A percentile compares a stretch with the other conserved stretches of the same genome.
These are phyloP conservation scores for Vigna angularis DNA, from an alignment of 306 rosid species.

Conservation along the genomic window DNA sequence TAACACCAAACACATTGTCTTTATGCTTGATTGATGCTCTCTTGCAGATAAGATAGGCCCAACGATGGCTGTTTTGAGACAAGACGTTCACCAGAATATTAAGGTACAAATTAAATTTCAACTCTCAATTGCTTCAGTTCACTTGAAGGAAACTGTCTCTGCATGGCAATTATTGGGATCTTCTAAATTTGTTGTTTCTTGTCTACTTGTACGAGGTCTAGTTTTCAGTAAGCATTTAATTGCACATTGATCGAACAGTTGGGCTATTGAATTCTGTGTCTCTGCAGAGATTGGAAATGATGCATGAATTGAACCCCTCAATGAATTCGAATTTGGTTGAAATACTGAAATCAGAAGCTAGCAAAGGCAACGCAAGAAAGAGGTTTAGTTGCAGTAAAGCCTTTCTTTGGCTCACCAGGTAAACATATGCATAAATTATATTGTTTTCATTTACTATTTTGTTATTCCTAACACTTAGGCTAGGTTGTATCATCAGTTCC, in stretches of 20 bases:
- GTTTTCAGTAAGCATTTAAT: constrained; percentile 5
- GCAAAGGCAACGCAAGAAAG: constrained; percentile 62
- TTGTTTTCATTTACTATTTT: constrained; percentile 27
- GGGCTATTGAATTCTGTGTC: constrained; percentile 17
- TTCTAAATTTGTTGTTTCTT: constrained; percentile 13
- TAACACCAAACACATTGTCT: constrained; percentile 32
- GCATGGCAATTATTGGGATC: constrained; percentile 7
- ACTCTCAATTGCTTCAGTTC: constrained; percentile 11
- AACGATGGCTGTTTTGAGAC: constrained; percentile 87
- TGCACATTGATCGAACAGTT: constrained; percentile 27
- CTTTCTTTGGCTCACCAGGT: constrained; percentile 92
- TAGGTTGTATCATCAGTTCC: constrained; percentile 15
- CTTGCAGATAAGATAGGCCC: constrained; percentile 96
- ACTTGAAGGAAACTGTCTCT: neutral
- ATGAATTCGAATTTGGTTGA: constrained; percentile 76
- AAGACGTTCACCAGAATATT: constrained; percentile 84
- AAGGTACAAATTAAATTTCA: constrained; percentile 53
- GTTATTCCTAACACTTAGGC: constrained; percentile 3
- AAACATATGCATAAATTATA: constrained; percentile 8
- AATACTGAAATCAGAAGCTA: constrained; percentile 72
- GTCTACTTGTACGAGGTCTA: neutral
- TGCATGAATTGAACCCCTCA: constrained; percentile 63
- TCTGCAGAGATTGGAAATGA: constrained; percentile 75
- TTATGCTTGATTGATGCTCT: constrained; percentile 28
- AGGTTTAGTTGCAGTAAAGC: constrained; percentile 72